These are phyloP conservation scores for Beauveria brongniartii DNA, from an alignment of 2,329 filamentous ascomycete species.

Conservation along the genomic window DNA sequence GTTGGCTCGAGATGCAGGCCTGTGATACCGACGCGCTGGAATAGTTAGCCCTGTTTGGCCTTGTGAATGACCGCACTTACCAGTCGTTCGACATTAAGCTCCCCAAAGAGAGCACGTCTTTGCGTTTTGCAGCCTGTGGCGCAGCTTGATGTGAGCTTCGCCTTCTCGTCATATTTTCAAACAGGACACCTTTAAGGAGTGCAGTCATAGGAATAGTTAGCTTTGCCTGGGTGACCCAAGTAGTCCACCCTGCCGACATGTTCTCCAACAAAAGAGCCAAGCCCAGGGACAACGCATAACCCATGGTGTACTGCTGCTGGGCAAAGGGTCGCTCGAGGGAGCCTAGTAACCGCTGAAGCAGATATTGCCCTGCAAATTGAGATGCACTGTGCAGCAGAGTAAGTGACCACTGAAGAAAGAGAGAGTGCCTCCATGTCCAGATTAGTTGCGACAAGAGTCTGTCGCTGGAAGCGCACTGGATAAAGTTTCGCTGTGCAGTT, in stretches of 20 bases:
- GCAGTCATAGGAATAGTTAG: not conserved
- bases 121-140: not conserved
- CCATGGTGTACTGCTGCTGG: constrained; percentile 49
- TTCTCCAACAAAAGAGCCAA: constrained; percentile 47
- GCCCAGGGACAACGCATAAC: constrained; percentile 40
- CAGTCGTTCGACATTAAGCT: constrained; percentile 1
- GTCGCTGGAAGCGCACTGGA: not conserved
- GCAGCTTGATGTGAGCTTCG: not conserved
- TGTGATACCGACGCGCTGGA: not conserved
- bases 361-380: not conserved
- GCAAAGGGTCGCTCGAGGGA: constrained; percentile 7
- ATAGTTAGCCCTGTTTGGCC: not conserved
- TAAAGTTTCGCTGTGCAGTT: not conserved
- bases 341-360: not conserved
- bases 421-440: not conserved
- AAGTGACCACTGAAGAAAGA: constrained; percentile 2
- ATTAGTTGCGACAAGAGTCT: not conserved
- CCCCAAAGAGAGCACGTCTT: not conserved
- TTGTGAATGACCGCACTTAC: not conserved
- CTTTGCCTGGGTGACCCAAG: constrained; percentile 2
- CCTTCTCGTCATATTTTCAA: constrained; percentile 7
- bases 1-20: not conserved
- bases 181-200: constrained; percentile 8
- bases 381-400: constrained; percentile 1
- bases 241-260: constrained; percentile 17